Conservation (phyloP, 2,329 filamentous ascomycete species). For the Paraphoma sp. region DNA sequence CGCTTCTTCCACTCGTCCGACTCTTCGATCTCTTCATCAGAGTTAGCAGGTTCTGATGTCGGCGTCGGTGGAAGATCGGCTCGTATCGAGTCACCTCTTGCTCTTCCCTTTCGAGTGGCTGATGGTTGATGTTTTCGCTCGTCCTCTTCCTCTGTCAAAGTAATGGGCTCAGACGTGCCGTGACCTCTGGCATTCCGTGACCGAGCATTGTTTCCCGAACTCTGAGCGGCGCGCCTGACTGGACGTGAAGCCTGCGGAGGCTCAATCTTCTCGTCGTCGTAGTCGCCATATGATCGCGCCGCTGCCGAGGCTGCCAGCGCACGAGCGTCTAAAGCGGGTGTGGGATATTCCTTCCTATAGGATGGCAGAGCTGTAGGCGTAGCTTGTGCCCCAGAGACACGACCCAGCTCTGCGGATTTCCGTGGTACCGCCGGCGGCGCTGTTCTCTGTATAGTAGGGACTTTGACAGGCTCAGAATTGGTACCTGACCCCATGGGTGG, state of each 20-base stretch:
- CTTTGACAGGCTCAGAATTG: conserved; percentile 19
- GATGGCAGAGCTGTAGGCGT: conserved; percentile 37
- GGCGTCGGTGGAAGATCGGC: conserved; percentile 42
- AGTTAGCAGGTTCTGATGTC: conserved; percentile 34
- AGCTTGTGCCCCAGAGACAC: conserved; percentile 10
- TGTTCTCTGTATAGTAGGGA: conserved; percentile 10
- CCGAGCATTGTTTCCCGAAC: conserved; percentile 21
- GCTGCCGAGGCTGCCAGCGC: conserved; percentile 39
- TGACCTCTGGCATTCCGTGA: conserved; percentile 24
- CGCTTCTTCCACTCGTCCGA: conserved; percentile 46
- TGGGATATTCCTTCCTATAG: conserved; percentile 60
- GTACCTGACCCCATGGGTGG: conserved; percentile 16
- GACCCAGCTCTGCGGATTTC: conserved; percentile 26
- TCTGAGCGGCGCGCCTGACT: conserved; percentile 14
- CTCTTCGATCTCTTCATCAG: conserved; percentile 29
- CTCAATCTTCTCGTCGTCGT: conserved; percentile 21
- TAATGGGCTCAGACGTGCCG: conserved; percentile 23
- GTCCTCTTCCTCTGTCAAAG: conserved; percentile 28
- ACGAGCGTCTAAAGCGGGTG: conserved; percentile 24
- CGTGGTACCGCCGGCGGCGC: conserved; percentile 23
- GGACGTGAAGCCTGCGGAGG: conserved; percentile 17
- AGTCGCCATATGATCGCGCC: conserved; percentile 37
- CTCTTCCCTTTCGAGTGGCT: conserved; percentile 35
- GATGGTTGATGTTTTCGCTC: conserved; percentile 24
- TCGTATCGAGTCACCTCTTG: conserved; percentile 36